Base-by-base conservation (phyloP, 345 rosid genomes). In the Sonneratia alba region DNA sequence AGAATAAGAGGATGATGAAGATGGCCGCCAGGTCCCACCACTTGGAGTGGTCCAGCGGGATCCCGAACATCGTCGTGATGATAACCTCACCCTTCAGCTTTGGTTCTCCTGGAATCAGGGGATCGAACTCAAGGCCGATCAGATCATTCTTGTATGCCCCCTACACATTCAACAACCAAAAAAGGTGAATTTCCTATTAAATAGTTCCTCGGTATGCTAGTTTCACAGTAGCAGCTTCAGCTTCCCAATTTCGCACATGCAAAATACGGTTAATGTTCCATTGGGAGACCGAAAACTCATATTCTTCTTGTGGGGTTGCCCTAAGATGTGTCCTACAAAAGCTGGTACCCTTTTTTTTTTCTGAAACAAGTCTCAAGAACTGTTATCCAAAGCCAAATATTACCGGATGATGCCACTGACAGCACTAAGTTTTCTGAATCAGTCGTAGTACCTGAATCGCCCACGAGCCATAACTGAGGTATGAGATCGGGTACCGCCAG, bases 91-190 rank as follows among this genome's bases (percentile, higher is more conserved):
- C 88, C 62, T 72, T 79, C 22, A 82, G 73, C 74, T 82, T 79
- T 0, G 77, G 72, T 16, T 75, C 74, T 21, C 85, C 85, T 2
- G 80, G 72, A 15, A 70, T 34, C 10, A 56, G 57, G 16, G 84
- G 76, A 66, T 85, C 86, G 27, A 85, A 85, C 57, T 79, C 86
- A 3, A 81, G 83, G 18, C 88, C 86, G 3, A 81, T 55, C 80
- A 81, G 71, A 71, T 82, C 84, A 13, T 81, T 85, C 79, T 85
- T 85, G 80, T 75, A 75, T 19, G 80, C 76, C 16, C 87, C 86
- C 91, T 84, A 65, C 80, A 21, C 12, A 24, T 55, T 63, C 66
- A 71, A 37, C 45, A 72, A 53, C 22, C 21, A 53, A 19, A 19
- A 27, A 53, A 53, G 57, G 22, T 53, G 57, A 53, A 21, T 53